These are phyloP conservation scores for Globisporangium mamillatum DNA, from an alignment of 352 stramenopile species.

Conservation along the genomic window DNA sequence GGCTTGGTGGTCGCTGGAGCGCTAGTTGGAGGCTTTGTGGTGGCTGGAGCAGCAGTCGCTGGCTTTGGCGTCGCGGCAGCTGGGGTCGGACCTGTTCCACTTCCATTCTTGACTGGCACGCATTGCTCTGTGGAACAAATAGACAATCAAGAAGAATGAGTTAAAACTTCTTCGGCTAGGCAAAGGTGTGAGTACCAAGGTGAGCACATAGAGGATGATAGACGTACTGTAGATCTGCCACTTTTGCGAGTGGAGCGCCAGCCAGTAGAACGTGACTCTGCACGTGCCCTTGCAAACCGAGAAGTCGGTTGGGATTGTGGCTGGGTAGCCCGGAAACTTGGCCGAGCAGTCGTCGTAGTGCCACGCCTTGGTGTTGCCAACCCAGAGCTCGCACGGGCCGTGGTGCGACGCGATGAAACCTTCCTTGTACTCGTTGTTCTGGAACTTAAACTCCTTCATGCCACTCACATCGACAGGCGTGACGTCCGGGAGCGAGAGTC, in stretches of 20 bases:
- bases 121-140: slow-evolving; percentile 25
- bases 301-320: slow-evolving; percentile 48
- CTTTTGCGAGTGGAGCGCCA: slow-evolving; percentile 43
- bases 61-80: background rate
- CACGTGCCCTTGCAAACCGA: slow-evolving; percentile 45
- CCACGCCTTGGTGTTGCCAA: slow-evolving; percentile 34
- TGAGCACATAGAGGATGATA: background rate
- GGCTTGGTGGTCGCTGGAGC: background rate
- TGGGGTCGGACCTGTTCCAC: slow-evolving; percentile 6
- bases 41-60: background rate
- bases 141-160: background rate
- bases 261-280: slow-evolving; percentile 61
- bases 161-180: background rate
- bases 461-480: slow-evolving; percentile 31
- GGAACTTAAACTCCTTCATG: slow-evolving; percentile 37
- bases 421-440: slow-evolving; percentile 39
- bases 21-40: background rate
- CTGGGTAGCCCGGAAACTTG: slow-evolving; percentile 38
- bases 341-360: slow-evolving; percentile 38
- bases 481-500: slow-evolving; percentile 24
- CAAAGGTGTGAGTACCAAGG: background rate
- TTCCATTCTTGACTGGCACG: slow-evolving; percentile 27
- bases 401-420: slow-evolving; percentile 46
- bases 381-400: slow-evolving; percentile 48
- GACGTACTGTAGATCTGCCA: slow-evolving; percentile 47